Evolutionary conservation across 2,329 filamentous ascomycete genomes (phyloP), one percentile per base, ranked within the genome.

Genomic region (Fusarium oxysporum): DNA sequence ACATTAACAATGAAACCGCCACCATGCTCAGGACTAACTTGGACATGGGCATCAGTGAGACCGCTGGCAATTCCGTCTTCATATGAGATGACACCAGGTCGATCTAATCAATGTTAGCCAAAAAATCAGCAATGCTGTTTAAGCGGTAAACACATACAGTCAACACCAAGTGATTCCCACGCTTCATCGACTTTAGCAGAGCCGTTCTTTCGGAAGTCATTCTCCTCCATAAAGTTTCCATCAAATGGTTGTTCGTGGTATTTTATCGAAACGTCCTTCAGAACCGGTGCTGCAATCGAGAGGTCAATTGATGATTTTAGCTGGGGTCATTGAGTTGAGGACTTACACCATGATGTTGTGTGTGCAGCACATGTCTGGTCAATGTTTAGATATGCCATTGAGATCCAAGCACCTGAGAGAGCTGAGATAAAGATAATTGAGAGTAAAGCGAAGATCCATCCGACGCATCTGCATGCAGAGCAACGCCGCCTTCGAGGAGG

Each of bases 1-100:
- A 89, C 84, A 44, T 89, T 89, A n/a, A 87, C 87, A 6, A 87
- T 81, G 77, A 85, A 91, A 1, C 89, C 89, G 32, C 88, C 88
- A 0, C 90, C 90, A 72, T 91, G 86, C 57, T 87, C 83, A 7
- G 83, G 79, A 11, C 82, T 83, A 23, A 90, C 83, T 71, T 88
- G 87, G 12, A 91, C 89, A 65, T 91, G 89, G 25, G 87, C 84
- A 10, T 76, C 71, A 1, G 84, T 82, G n/a, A 91, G 80, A 0
- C 89, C 89, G 8, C 86, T 87, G 17, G 77, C 75, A 23, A 82
- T 76, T 0, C 87, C 89, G 47, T 89, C 84, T 11, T 85, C 80
- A 5, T 82, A 78, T 0, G 87, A 82, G 14, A 91, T 84, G 5
- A 88, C 77, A 6, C 89, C 81, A 12, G 85, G 78, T 32, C 83